A percentile compares a stretch with the other conserved stretches of the same genome.
Conservation (phyloP, 208 protist species). For the Trypanosoma cruzi region DNA sequence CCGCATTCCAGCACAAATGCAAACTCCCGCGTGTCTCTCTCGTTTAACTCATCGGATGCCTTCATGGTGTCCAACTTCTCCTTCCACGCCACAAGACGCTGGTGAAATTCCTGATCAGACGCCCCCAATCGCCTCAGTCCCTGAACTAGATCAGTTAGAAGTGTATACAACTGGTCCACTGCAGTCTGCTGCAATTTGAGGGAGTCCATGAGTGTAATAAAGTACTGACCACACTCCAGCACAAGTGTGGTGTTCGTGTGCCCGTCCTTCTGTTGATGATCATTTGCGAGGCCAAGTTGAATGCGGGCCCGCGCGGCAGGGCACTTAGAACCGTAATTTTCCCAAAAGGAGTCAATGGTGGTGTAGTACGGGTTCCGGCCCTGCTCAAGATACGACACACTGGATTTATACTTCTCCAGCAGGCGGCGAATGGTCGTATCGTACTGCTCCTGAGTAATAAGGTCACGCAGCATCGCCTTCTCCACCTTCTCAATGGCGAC, state of each 20-base stretch:
- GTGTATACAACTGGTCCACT: constrained; percentile 92
- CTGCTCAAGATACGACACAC: constrained; percentile 70
- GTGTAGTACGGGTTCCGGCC: constrained; percentile 77
- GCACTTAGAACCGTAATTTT: constrained; percentile 83
- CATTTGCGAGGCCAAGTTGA: constrained; percentile 17
- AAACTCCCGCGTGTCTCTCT: constrained; percentile 82
- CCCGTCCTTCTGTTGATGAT: constrained; percentile 41
- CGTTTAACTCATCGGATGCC: constrained; percentile 89
- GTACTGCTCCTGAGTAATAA: constrained; percentile 92
- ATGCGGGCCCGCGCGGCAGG: constrained; percentile 66
- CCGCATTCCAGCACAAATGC: constrained; percentile 91
- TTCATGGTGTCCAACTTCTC: constrained; percentile 86
- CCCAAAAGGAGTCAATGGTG: constrained; percentile 92
- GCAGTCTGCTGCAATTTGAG: constrained; percentile 90
- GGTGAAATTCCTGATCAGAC: constrained; percentile 53
- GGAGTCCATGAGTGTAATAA: constrained; percentile 95
- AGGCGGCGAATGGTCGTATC: constrained; percentile 80
- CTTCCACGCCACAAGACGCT: constrained; percentile 71
- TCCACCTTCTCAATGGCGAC: constrained; percentile 95
- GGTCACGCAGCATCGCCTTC: constrained; percentile 92
- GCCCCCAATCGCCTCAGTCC: constrained; percentile 53
- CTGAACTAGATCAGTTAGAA: constrained; percentile 87
- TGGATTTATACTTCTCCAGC: constrained; percentile 95
- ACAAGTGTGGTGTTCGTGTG: constrained; percentile 68
- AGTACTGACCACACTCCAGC: constrained; percentile 90